Percentiles rank a stretch among this genome's conserved stretches.
Evolutionary conservation across 208 protist species (phyloP).

Genomic region (Leishmania turanica): DNA sequence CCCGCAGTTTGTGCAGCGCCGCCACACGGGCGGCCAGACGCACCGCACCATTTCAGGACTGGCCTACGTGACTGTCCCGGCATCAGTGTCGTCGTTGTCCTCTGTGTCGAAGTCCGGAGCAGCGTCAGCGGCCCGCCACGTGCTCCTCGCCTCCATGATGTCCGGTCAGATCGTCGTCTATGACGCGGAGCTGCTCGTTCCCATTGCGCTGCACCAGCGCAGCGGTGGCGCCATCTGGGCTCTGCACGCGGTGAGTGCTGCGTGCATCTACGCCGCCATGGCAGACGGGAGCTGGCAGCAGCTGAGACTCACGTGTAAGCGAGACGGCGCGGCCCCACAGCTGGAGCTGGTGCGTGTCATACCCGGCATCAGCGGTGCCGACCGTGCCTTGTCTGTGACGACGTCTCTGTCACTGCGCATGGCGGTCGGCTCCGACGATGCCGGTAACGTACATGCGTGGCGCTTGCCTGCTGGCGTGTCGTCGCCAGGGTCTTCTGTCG

Average conservation of each 20-base stretch:
- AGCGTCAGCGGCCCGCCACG: slow-evolving; percentile 4
- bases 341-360: slow-evolving; percentile 72
- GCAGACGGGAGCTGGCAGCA: slow-evolving; percentile 55
- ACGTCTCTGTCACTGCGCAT: slow-evolving; percentile 30
- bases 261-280: slow-evolving; percentile 45
- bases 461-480: slow-evolving; percentile 21
- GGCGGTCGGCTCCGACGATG: slow-evolving; percentile 79
- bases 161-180: slow-evolving; percentile 87
- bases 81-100: slow-evolving; percentile 1
- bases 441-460: slow-evolving; percentile 81
- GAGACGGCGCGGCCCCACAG: slow-evolving; percentile 17
- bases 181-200: slow-evolving; percentile 67
- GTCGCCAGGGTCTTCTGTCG: not conserved
- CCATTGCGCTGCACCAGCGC: slow-evolving; percentile 76
- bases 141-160: slow-evolving; percentile 72
- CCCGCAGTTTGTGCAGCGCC: slow-evolving; percentile 74
- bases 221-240: slow-evolving; percentile 86
- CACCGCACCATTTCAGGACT: slow-evolving; percentile 76
- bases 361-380: slow-evolving; percentile 72
- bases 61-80: slow-evolving; percentile 41
- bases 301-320: slow-evolving; percentile 36
- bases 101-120: not conserved
- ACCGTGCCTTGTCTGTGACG: slow-evolving; percentile 78
- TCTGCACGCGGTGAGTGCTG: slow-evolving; percentile 43
- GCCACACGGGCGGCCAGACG: slow-evolving; percentile 71